Percentiles rank a stretch among this genome's conserved stretches.
These are phyloP conservation scores for Athelia sp. DNA, from an alignment of 1,284 basidiomycete genomes.

Conservation along the genomic window DNA sequence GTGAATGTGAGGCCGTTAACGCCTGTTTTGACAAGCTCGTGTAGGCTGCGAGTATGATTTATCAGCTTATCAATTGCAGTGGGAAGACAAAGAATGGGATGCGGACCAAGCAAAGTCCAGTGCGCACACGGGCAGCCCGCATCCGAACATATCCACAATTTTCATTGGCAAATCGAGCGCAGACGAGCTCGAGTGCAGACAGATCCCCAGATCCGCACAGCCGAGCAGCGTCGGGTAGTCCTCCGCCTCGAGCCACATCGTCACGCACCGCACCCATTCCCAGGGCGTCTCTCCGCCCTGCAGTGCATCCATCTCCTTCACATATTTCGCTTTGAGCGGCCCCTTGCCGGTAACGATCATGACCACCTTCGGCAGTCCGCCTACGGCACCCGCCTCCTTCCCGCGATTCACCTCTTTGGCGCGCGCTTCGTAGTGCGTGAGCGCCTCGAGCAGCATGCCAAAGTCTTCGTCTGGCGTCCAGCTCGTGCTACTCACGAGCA, in stretches of 20 bases:
- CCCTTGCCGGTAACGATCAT: conserved; percentile 94
- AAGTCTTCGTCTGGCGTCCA: conserved; percentile 99
- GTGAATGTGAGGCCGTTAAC: conserved; percentile 82
- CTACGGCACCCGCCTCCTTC: conserved; percentile 10
- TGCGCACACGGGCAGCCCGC: conserved; percentile 89
- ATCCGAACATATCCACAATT: conserved; percentile 99
- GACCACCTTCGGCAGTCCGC: conserved; percentile 66
- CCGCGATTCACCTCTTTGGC: conserved; percentile 35
- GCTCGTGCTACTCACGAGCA: conserved; percentile 90
- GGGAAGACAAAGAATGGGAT: background rate
- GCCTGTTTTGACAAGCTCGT: conserved; percentile 83
- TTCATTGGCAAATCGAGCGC: conserved; percentile 98
- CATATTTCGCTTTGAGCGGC: conserved; percentile 70
- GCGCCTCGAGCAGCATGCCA: conserved; percentile 70
- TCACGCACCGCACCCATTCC: conserved; percentile 80
- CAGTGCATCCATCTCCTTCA: conserved; percentile 50
- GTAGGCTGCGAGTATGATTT: conserved; percentile 47
- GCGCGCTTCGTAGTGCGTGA: conserved; percentile 62
- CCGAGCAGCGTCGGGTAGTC: conserved; percentile 88
- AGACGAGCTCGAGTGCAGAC: conserved; percentile 87
- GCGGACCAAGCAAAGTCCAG: conserved; percentile 80
- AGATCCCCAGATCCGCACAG: conserved; percentile 89
- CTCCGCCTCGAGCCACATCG: conserved; percentile 82
- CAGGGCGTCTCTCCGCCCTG: conserved; percentile 55
- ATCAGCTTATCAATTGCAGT: conserved; percentile 6